These are phyloP conservation scores for Lobulomyces angularis DNA, from an alignment of 192 early-diverging fungal species.

Conservation along the genomic window DNA sequence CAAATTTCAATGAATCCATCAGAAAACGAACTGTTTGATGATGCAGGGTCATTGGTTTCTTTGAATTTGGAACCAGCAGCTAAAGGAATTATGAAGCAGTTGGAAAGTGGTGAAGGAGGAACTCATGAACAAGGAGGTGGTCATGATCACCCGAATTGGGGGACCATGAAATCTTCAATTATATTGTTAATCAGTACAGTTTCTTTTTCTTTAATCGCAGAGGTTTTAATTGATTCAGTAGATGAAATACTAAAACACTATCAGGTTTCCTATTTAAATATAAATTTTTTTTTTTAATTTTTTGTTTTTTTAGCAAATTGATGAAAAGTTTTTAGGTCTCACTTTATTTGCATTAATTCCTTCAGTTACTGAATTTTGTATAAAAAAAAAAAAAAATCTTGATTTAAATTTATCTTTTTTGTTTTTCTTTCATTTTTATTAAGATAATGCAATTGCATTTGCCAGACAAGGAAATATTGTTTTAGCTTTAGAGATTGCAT, in stretches of 20 bases:
- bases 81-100: slow-evolving; percentile 22
- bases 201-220: slow-evolving; percentile 77
- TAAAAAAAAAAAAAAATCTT: no score
- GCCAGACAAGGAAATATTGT: slow-evolving; percentile 72
- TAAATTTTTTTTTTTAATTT: no score
- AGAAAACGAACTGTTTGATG: no score
- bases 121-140: slow-evolving; percentile 52
- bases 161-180: slow-evolving; percentile 58
- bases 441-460: slow-evolving; percentile 78
- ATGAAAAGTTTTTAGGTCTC: slow-evolving; percentile 81
- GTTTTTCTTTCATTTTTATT: slow-evolving; percentile 1
- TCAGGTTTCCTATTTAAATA: slow-evolving; percentile 26
- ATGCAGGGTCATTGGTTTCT: no score
- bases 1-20: no score
- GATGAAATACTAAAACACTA: slow-evolving; percentile 58
- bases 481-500: slow-evolving; percentile 83
- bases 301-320: slow-evolving; percentile 45
- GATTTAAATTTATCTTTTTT: background rate
- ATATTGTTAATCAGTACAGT: slow-evolving; percentile 74
- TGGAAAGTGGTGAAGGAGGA: slow-evolving; percentile 44
- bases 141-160: slow-evolving; percentile 91
- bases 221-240: slow-evolving; percentile 79
- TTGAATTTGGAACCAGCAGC: no score
- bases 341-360: slow-evolving; percentile 92
- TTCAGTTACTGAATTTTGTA: slow-evolving; percentile 85